Conservation (phyloP, 106 monocot genomes). For the Acorus gramineus region DNA sequence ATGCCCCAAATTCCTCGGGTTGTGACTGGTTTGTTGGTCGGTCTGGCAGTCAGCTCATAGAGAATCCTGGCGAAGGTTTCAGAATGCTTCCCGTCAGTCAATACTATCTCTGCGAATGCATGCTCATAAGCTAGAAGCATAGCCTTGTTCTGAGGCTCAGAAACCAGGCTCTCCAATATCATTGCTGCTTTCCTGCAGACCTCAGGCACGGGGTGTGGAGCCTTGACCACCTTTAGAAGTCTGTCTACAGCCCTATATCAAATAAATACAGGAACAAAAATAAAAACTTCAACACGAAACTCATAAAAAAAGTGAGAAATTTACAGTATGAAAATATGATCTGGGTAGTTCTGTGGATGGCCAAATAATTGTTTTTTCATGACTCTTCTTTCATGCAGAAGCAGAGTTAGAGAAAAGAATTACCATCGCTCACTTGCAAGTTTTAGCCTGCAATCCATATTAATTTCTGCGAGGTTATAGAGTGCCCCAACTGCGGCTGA, state of each 20-base stretch:
- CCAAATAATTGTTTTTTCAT: no score
- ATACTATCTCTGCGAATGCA: conserved; percentile 73
- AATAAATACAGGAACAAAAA: not conserved
- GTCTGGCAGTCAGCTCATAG: conserved; percentile 76
- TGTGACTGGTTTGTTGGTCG: conserved; percentile 43
- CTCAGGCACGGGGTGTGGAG: conserved; percentile 85
- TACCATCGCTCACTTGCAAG: conserved; percentile 95
- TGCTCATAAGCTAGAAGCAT: conserved; percentile 74
- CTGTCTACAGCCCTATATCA: conserved; percentile 80
- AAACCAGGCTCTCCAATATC: conserved; percentile 83
- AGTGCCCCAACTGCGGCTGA: conserved; percentile 88
- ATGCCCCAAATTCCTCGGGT: conserved; percentile 81
- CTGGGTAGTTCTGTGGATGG: no score
- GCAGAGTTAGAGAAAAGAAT: not conserved
- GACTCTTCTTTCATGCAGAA: no score
- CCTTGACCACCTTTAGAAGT: conserved; percentile 63
- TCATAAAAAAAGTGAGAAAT: not conserved
- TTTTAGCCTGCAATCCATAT: conserved; percentile 86
- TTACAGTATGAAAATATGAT: not conserved
- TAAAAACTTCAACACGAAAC: not conserved
- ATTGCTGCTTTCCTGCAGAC: conserved; percentile 78
- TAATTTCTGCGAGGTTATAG: conserved; percentile 90
- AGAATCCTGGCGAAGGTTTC: conserved; percentile 82
- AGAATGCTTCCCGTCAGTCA: conserved; percentile 57
- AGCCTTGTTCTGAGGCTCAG: conserved; percentile 78